Evolutionary conservation across 495 filamentous ascomycete genomes (phyloP).

Genomic region (Parathielavia appendiculata): DNA sequence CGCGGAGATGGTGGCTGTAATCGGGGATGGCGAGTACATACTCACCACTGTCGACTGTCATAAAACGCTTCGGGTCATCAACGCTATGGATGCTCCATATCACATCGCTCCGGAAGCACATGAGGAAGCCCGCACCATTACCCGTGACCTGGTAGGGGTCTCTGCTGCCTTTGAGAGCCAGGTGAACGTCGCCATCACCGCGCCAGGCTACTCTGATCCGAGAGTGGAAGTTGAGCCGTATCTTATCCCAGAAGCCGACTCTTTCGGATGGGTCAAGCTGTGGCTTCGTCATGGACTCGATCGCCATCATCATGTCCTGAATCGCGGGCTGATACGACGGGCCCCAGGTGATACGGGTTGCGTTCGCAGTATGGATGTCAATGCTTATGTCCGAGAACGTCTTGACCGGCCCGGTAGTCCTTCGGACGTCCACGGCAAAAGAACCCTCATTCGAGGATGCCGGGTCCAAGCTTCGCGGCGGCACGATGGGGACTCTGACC

Average conservation of each 20-base stretch:
- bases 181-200: conserved; percentile 91
- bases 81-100: conserved; percentile 75
- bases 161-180: conserved; percentile 85
- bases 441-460: conserved; percentile 48
- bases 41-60: conserved; percentile 91
- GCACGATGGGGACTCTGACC: conserved; percentile 80
- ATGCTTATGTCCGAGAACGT: conserved; percentile 88
- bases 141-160: conserved; percentile 94
- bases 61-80: conserved; percentile 83
- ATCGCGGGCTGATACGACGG: conserved; percentile 97
- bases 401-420: conserved; percentile 92
- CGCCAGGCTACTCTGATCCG: conserved; percentile 82
- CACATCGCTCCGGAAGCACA: conserved; percentile 96
- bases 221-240: conserved; percentile 91
- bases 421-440: conserved; percentile 78
- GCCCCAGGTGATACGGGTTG: conserved; percentile 93
- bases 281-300: conserved; percentile 94
- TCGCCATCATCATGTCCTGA: conserved; percentile 99
- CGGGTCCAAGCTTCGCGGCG: conserved; percentile 47
- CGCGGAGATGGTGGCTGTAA: conserved; percentile 80
- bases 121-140: conserved; percentile 87
- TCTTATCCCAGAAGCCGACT: conserved; percentile 99
- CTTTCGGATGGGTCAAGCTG: conserved; percentile 89
- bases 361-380: conserved; percentile 85
- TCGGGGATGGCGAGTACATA: conserved; percentile 92